Conservation (phyloP, 257 asterid species). For the Fraxinus pennsylvanica region DNA sequence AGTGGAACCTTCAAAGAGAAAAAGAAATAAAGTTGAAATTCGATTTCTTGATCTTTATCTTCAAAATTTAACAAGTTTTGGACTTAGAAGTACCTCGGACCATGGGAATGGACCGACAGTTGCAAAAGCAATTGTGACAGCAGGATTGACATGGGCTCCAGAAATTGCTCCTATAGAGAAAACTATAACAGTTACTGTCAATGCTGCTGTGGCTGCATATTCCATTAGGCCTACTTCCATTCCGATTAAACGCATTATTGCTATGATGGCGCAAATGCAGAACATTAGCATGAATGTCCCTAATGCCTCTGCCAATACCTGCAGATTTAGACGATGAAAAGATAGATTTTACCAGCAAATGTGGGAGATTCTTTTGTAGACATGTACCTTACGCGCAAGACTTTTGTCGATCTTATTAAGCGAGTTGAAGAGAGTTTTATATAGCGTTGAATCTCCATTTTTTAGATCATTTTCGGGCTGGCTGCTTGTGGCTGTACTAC, state of each 20-base stretch:
- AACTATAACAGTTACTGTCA: constrained; percentile 61
- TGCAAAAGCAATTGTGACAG: constrained; percentile 82
- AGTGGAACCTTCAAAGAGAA: constrained; percentile 56
- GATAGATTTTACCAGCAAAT: not conserved
- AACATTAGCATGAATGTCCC: constrained; percentile 74
- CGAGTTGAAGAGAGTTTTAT: constrained; percentile 15
- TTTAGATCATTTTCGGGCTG: constrained; percentile 39
- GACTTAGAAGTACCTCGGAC: constrained; percentile 47
- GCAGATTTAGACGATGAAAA: constrained; percentile 20
- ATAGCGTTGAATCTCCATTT: constrained; percentile 11
- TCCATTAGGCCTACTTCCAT: constrained; percentile 56
- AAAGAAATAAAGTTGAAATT: not conserved
- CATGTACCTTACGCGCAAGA: constrained; percentile 44
- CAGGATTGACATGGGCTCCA: constrained; percentile 91
- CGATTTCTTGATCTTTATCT: not conserved
- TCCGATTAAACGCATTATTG: constrained; percentile 59
- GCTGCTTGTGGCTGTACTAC: constrained; percentile 34
- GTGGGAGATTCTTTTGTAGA: not conserved
- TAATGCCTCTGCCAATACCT: constrained; percentile 75
- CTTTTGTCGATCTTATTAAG: constrained; percentile 17
- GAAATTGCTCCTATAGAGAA: constrained; percentile 75
- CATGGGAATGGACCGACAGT: constrained; percentile 76
- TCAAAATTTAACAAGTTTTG: not conserved
- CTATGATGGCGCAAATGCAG: constrained; percentile 69
- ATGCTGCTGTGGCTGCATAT: constrained; percentile 79